Evolutionary conservation across 805 yeast genomes (phyloP), one percentile per base, ranked within the genome.

Genomic region (Teunomyces stri): DNA sequence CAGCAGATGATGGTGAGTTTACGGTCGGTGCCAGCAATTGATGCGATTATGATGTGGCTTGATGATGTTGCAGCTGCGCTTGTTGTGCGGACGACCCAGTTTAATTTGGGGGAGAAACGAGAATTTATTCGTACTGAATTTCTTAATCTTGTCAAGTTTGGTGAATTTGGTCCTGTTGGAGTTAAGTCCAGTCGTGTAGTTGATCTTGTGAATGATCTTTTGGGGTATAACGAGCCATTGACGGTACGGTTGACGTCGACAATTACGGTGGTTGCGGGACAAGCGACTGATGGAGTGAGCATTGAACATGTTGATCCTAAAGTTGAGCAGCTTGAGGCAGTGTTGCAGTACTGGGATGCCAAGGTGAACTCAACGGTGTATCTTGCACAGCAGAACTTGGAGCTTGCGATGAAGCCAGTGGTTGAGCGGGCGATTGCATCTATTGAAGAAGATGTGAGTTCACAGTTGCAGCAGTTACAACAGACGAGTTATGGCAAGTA

Each of bases 361-460:
- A 68, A 66, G 48, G 66, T 72, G 18, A 55, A 62, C 45, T 66
- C 62, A 38, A 64, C 75, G 6, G 52, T 70, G 37, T 57, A 60
- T 18, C 58, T 71, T 49, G 74, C 76, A 0, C 37, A 49, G n/a
- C 49, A 53, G 7, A 69, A 61, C 45, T 60, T 73, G 37, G 64
- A 59, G 13, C 40, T 43, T 18, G 75, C 70, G 28, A 66, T 69
- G 56, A 52, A 55, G 21, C 69, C 69, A 0, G 50, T 50, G 7
- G 48, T 70, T 13, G 57, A 62, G 12, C 31, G 28, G 1, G 53
- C 55, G 4, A 57, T 68, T 46, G 69, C 60, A 2, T 34, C 39
- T 1, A 53, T 70, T 27, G 61, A 62, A 42, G 57, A 59, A 10
- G 46, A 50, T 6, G 51, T 70, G 9, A 60, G 68, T 4, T 54